phyloP scores from a whole-genome alignment of 2,329 filamentous ascomycete genomes.

The Plenodomus tracheiphilus region DNA sequence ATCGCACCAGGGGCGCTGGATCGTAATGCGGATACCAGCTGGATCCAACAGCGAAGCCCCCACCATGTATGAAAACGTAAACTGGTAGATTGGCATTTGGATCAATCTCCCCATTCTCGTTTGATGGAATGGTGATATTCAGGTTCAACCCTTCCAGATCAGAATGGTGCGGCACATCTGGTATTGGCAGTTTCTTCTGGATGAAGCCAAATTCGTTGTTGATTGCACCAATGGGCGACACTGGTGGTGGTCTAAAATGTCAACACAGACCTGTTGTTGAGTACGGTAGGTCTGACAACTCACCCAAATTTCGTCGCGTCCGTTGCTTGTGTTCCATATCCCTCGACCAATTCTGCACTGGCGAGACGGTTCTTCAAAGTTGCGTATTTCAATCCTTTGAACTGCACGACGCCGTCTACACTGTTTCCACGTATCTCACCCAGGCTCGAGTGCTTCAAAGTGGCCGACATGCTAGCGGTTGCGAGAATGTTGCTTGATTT shows the following conservation, averaged over 20 bases:
- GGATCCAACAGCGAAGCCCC: conserved; percentile 54
- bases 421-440: conserved; percentile 32
- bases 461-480: conserved; percentile 21
- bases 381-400: conserved; percentile 46
- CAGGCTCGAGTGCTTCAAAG: conserved; percentile 22
- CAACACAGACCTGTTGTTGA: not conserved
- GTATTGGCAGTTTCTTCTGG: conserved; percentile 51
- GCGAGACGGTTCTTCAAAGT: conserved; percentile 44
- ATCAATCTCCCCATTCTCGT: conserved; percentile 22
- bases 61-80: conserved; percentile 58
- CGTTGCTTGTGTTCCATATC: conserved; percentile 20
- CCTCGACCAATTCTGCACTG: conserved; percentile 33
- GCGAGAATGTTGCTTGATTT: not conserved
- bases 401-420: conserved; percentile 35
- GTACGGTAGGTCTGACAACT: not conserved
- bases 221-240: conserved; percentile 47
- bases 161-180: conserved; percentile 45
- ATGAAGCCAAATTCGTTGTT: conserved; percentile 54
- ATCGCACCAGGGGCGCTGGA: conserved; percentile 49
- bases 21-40: conserved; percentile 60
- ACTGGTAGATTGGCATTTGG: conserved; percentile 50
- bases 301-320: conserved; percentile 46
- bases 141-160: conserved; percentile 57
- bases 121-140: conserved; percentile 54
- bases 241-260: conserved; percentile 33